Base-by-base conservation (phyloP, 169 alveolate species). In the Cryptosporidium viatorum region DNA sequence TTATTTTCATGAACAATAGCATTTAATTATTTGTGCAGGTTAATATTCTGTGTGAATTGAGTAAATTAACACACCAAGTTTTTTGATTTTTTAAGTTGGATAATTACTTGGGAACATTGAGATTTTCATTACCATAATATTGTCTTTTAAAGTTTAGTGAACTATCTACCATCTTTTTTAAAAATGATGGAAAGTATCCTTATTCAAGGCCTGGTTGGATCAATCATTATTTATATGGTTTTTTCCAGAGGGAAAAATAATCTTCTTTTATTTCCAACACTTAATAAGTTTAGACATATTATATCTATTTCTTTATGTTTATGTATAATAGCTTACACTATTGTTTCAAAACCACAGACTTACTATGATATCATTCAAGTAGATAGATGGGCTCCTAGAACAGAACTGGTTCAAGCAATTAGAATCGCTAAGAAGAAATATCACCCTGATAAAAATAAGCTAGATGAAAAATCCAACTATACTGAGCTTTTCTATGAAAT, bases 361-460 rank as follows among this genome's bases (percentile, higher is more conserved):
- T 62, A 80, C 50, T 80, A 80, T 80, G 89, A 80, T 43, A 18
- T 80, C 9, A 80, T 80, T 29, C 70, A 52, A 26, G 65, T 80
- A 16, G 75, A 65, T 80, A 59, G 75, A 37, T 80, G 89, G 89
- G 89, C 89, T 23, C 68, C 89, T 18, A 59, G 89, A 29, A 41
- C 58, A 5, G 89, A 80, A 45, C 37, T 80, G 2, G 70, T 65
- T 29, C 89, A 80, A 23, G 75, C 89, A 37, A 80, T 80, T 35
- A 37, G 89, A 59, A 18, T 80, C 14, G 89, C 89, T 6, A 80
- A 80, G 68, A 80, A 80, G 50, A 80, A 80, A 35, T 80, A 80
- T 31, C 89, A 80, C 59, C 89, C 89, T 1, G 89, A 80, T 41
- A 80, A 80, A 26, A 80, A 59, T 67, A 62, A 41, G 39, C 45